Evolutionary conservation across 331 rosid species (phyloP).

Genomic region (Saraca asoca): DNA sequence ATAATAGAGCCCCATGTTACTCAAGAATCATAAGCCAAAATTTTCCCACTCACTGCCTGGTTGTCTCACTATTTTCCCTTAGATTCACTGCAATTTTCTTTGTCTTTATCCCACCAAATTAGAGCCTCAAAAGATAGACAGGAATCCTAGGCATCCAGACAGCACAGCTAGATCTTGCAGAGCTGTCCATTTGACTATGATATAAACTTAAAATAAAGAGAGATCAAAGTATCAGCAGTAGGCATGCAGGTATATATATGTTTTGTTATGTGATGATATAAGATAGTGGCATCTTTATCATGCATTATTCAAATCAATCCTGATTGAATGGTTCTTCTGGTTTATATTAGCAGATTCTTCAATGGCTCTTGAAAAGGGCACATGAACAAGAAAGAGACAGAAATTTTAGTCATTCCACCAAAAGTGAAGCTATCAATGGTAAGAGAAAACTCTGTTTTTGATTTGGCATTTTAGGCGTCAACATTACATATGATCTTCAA

Average conservation of each 20-base stretch:
- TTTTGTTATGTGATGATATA: slow-evolving; percentile 30
- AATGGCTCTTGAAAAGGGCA: slow-evolving; percentile 52
- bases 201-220: slow-evolving; percentile 44
- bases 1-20: slow-evolving; percentile 59
- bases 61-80: slow-evolving; percentile 74
- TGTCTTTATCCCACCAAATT: slow-evolving; percentile 61
- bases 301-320: slow-evolving; percentile 45
- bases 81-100: slow-evolving; percentile 59
- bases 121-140: slow-evolving; percentile 47
- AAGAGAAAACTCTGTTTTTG: slow-evolving; percentile 27
- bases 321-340: slow-evolving; percentile 37
- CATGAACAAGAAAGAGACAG: slow-evolving; percentile 45
- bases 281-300: slow-evolving; percentile 34
- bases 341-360: slow-evolving; percentile 58
- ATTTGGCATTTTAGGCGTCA: background rate
- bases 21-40: slow-evolving; percentile 65
- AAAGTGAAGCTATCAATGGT: slow-evolving; percentile 47
- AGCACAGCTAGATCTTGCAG: slow-evolving; percentile 61
- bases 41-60: slow-evolving; percentile 68
- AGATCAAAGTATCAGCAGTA: slow-evolving; percentile 35
- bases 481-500: background rate
- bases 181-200: slow-evolving; percentile 79
- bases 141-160: slow-evolving; percentile 75
- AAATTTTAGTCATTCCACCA: slow-evolving; percentile 38
- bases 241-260: slow-evolving; percentile 60